A percentile compares a stretch with the other conserved stretches of the same genome.
Evolutionary conservation across 495 filamentous ascomycete species (phyloP).

Genomic region (Aspergillus sparsus): DNA sequence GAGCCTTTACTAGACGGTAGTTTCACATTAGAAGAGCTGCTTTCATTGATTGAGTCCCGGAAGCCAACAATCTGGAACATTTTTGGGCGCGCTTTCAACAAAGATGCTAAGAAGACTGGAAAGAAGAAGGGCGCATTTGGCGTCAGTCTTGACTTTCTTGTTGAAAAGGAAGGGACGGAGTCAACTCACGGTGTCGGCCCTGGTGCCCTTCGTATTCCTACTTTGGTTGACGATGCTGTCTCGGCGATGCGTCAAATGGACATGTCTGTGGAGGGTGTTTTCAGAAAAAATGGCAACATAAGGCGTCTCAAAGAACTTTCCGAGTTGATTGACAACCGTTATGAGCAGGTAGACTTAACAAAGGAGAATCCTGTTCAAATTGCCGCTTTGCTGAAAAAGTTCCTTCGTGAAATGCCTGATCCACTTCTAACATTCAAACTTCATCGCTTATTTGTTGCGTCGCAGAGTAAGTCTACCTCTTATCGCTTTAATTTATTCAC

Average conservation of each 20-base stretch:
- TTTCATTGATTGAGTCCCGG: constrained; percentile 89
- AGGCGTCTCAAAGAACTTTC: constrained; percentile 80
- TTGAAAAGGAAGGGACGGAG: constrained; percentile 92
- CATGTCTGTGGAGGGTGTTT: constrained; percentile 97
- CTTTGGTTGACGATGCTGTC: constrained; percentile 86
- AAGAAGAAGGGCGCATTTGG: constrained; percentile 97
- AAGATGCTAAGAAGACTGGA: constrained; percentile 72
- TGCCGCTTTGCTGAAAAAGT: constrained; percentile 92
- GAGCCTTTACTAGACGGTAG: constrained; percentile 86
- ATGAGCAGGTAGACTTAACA: constrained; percentile 76
- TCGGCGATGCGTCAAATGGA: constrained; percentile 98
- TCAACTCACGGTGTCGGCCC: constrained; percentile 95
- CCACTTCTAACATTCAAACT: constrained; percentile 94
- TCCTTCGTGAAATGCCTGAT: constrained; percentile 91
- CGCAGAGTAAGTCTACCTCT: constrained; percentile 64
- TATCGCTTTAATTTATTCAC: background rate
- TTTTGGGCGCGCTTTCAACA: constrained; percentile 90
- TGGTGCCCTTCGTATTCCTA: constrained; percentile 81
- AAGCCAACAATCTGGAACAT: constrained; percentile 97
- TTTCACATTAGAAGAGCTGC: constrained; percentile 92
- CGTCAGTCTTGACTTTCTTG: constrained; percentile 75
- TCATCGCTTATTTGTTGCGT: constrained; percentile 84
- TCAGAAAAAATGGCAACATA: constrained; percentile 99
- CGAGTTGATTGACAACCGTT: constrained; percentile 81
- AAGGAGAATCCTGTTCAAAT: constrained; percentile 89